phyloP scores from a whole-genome alignment of 2,329 filamentous ascomycete genomes.

The Sclerotinia minor region DNA sequence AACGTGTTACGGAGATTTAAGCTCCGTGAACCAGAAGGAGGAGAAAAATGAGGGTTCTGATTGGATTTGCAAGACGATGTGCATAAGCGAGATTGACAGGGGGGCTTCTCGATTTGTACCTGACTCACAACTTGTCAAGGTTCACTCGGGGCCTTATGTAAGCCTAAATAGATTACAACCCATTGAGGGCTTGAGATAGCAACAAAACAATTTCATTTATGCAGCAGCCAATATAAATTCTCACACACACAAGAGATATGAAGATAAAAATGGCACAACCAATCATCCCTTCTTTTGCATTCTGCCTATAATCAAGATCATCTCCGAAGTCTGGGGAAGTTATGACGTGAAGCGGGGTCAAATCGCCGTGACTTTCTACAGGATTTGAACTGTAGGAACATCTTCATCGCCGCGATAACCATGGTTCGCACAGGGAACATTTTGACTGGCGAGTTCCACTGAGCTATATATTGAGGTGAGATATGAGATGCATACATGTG shows the following conservation, averaged over 20 bases:
- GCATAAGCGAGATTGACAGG: conserved; percentile 22
- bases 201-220: background rate
- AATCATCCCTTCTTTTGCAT: conserved; percentile 13
- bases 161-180: background rate
- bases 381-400: background rate
- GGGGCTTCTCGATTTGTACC: conserved; percentile 5
- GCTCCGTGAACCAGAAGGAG: conserved; percentile 10
- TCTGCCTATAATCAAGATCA: conserved; percentile 14
- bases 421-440: background rate
- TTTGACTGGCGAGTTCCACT: background rate
- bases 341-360: conserved; percentile 20
- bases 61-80: conserved; percentile 22
- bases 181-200: background rate
- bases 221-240: background rate
- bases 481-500: conserved; percentile 7
- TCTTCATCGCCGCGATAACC: conserved; percentile 15
- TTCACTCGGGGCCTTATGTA: conserved; percentile 17
- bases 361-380: background rate
- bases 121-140: conserved; percentile 5
- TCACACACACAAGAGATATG: background rate
- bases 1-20: conserved; percentile 21
- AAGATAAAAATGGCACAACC: background rate
- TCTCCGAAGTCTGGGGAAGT: conserved; percentile 24
- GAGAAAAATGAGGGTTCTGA: background rate
- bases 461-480: background rate